phyloP scores from a whole-genome alignment of 805 yeast genomes.

The Ogataea trehalophila region DNA sequence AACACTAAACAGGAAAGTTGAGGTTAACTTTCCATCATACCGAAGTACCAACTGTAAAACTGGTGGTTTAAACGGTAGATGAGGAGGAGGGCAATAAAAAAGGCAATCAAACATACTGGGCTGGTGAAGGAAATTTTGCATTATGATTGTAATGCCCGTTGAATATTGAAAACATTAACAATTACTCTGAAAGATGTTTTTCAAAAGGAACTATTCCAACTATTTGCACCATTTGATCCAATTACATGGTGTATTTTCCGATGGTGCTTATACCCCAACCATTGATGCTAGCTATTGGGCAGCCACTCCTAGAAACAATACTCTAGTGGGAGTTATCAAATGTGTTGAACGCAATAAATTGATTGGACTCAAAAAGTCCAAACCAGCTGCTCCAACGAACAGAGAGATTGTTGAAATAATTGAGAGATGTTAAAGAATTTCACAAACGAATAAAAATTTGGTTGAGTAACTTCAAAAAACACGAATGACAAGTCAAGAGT shows the following conservation, averaged over 20 bases:
- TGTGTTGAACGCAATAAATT: slow-evolving; percentile 24
- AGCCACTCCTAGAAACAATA: slow-evolving; percentile 3
- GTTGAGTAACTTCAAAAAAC: neutral
- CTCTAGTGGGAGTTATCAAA: slow-evolving; percentile 21
- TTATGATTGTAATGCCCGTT: slow-evolving; percentile 27
- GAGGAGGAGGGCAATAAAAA: neutral
- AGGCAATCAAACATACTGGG: slow-evolving; percentile 6
- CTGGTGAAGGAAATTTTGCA: slow-evolving; percentile 22
- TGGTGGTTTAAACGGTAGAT: no score
- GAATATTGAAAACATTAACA: slow-evolving; percentile 11
- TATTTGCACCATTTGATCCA: slow-evolving; percentile 30
- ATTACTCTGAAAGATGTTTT: slow-evolving; percentile 19
- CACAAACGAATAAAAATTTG: slow-evolving; percentile 26
- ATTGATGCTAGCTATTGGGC: slow-evolving; percentile 23
- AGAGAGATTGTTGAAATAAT: slow-evolving; percentile 24
- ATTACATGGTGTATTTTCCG: slow-evolving; percentile 29
- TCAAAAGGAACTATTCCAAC: slow-evolving; percentile 26
- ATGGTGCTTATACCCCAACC: slow-evolving; percentile 23
- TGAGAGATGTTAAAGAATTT: slow-evolving; percentile 26
- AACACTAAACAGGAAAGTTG: slow-evolving; percentile 16
- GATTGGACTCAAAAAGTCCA: slow-evolving; percentile 19
- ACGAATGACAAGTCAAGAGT: no score
- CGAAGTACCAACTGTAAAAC: no score
- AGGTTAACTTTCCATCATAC: neutral
- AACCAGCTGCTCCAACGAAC: slow-evolving; percentile 14